Base-by-base conservation (phyloP, 2,329 filamentous ascomycete genomes). In the Zasmidium angulare region DNA sequence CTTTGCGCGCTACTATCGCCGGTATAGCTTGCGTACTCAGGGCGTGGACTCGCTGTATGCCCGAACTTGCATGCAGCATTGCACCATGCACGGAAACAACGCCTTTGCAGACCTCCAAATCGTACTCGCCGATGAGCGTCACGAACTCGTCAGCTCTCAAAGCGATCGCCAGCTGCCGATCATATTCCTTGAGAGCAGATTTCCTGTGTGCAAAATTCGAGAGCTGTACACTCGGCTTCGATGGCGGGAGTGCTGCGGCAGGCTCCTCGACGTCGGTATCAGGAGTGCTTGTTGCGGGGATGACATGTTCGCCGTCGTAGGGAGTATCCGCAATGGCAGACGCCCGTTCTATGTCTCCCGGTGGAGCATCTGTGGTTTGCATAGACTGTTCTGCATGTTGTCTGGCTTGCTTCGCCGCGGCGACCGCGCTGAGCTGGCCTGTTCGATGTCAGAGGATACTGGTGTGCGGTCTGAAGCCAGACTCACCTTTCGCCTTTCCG, bases 11-110 rank as follows among this genome's bases (percentile, higher is more conserved):
- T 50, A 84, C 77, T 31, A 93, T 79, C 0, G 88, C 84, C 0
- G 88, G 89, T 1, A 93, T 74, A 0, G 89, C 86, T 69, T 91
- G 85, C 40, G 87, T 90, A 46, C 83, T 82, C 1, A 89, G 84
- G 17, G 89, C 87, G 71, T 84, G 85, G 17, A 90, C 79, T 78
- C 83, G 86, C 21, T 69, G 65, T 7, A 52, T n/a, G 11, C 67
- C 65, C n/a, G 65, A 61, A 11, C 59, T 51, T 11, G 69, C 63
- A 63, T 82, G 77, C 2, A 93, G 71, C 6, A 80, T 83, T 6
- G 89, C 86, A 17, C 90, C 89, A 14, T 85, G 82, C 23, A 93
- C 72, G 1, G 84, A 86, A 22, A 89, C 77, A 47, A 86, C 79
- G 1, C 90, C 90, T 54, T 79, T 79, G 9, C 78, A 68, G 0